Evolutionary conservation across 331 rosid genomes (phyloP), one percentile per base, ranked within the genome.

Genomic region (Rosa hybrid): DNA sequence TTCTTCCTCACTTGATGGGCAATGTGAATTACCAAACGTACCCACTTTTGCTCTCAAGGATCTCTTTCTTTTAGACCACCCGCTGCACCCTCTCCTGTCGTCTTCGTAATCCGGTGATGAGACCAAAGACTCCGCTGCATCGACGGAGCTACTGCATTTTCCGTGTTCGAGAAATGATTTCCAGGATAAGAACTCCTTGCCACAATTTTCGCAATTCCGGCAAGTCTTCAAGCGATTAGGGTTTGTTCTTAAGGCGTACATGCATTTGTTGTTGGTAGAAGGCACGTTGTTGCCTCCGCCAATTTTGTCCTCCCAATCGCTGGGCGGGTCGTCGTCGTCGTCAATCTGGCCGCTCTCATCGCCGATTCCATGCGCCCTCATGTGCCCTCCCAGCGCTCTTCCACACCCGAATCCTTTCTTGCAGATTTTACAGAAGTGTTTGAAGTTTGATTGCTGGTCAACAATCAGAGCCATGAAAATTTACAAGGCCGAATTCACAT

Each of bases 311-410:
- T 91, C 97, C 98, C 97, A 92, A 72, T 94, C 95, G 45, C 91
- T 87, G 6, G 88, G 91, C 0, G 85, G 88, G 53, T 93, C 94
- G 1, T 92, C 94, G 1, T 90, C 94, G 13, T 90, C 93, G 11
- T 91, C 99, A 48, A 91, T 59, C 13, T 81, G 86, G 0, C 82
- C 79, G 0, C 77, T 54, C 45, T 90, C 96, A 41, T 88, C 93
- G 0, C 94, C 98, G 20, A 92, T 93, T 42, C 99, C 99, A 59
- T 95, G 99, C 0, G 99, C 96, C 84, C 98, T 93, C 99, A 95
- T 95, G 89, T 95, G 99, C 10, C 99, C 99, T 48, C 99, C 99
- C 2, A 95, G 57, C 18, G 99, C 99, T 87, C 99, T 88, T 18
- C 99, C 99, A 71, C 98, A 89, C 0, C 87, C 96, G 71, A 95